phyloP scores from a whole-genome alignment of 2,329 filamentous ascomycete species.

The Xylariaceae sp. region DNA sequence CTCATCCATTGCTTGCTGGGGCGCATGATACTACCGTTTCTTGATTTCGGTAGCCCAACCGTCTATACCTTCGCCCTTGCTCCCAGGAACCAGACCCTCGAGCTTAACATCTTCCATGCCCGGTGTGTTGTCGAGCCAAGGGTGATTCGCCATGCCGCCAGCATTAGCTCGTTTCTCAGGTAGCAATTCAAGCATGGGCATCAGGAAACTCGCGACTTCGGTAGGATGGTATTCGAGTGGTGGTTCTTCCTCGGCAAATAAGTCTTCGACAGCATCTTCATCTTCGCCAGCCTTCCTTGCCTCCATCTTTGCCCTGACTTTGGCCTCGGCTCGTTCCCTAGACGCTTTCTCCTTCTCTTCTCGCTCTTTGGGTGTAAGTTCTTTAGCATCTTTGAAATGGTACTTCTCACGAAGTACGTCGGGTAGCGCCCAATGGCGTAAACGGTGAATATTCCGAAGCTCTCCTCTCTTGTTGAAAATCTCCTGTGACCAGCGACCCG shows the following conservation, averaged over 20 bases:
- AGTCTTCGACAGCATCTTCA: slow-evolving; percentile 40
- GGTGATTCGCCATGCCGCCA: slow-evolving; percentile 88
- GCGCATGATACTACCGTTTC: slow-evolving; percentile 62
- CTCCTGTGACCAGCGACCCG: slow-evolving; percentile 96
- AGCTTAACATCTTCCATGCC: slow-evolving; percentile 86
- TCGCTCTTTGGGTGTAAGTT: slow-evolving; percentile 58
- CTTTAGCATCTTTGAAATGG: slow-evolving; percentile 85
- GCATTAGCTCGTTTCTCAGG: slow-evolving; percentile 92
- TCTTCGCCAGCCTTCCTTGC: slow-evolving; percentile 41
- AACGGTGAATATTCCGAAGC: slow-evolving; percentile 92
- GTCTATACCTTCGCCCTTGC: slow-evolving; percentile 88
- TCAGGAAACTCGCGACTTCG: slow-evolving; percentile 77
- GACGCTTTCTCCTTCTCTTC: slow-evolving; percentile 41
- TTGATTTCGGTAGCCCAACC: slow-evolving; percentile 92
- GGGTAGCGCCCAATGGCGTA: slow-evolving; percentile 93
- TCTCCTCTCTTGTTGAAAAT: slow-evolving; percentile 99
- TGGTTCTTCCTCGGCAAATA: slow-evolving; percentile 38
- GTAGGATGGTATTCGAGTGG: slow-evolving; percentile 41
- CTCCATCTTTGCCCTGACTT: slow-evolving; percentile 54
- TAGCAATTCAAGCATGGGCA: slow-evolving; percentile 88
- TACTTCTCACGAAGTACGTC: slow-evolving; percentile 97
- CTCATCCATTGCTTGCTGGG: neutral
- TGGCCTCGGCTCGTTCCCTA: slow-evolving; percentile 66
- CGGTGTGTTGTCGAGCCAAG: slow-evolving; percentile 81
- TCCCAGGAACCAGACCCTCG: slow-evolving; percentile 75